Percentiles rank a stretch among this genome's conserved stretches.
phyloP scores from a whole-genome alignment of 305 asterid genomes.

The Fraxinus baroniana region DNA sequence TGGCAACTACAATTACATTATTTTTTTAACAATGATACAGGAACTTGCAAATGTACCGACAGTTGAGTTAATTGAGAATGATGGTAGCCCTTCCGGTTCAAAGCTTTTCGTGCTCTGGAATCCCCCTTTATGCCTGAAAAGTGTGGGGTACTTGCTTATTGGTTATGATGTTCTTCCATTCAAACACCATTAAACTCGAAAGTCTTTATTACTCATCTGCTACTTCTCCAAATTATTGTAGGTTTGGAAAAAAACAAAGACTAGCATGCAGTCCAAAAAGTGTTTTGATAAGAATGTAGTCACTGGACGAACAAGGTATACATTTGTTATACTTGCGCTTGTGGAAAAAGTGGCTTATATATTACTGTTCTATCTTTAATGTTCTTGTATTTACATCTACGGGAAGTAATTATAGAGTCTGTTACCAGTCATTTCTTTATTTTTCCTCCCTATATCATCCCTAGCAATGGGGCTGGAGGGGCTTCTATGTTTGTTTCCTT shows the following conservation, averaged over 20 bases:
- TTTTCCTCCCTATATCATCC: neutral
- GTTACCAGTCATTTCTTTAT: conserved; percentile 11
- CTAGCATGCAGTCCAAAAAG: conserved; percentile 35
- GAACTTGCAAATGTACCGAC: conserved; percentile 68
- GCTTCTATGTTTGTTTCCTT: neutral
- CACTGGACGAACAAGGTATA: conserved; percentile 78
- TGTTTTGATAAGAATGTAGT: conserved; percentile 47
- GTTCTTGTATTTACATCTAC: neutral
- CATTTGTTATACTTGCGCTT: conserved; percentile 15
- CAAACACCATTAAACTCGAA: conserved; percentile 2
- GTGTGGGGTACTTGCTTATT: conserved; percentile 48
- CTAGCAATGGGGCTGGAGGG: conserved; percentile 8
- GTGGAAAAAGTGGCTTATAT: conserved; percentile 10
- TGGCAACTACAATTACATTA: conserved; percentile 16
- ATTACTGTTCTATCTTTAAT: neutral
- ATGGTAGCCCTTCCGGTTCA: conserved; percentile 94
- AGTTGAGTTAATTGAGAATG: conserved; percentile 70
- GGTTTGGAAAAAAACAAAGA: conserved; percentile 55
- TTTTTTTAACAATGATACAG: conserved; percentile 36
- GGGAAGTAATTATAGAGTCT: neutral
- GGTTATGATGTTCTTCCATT: conserved; percentile 22
- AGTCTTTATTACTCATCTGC: conserved; percentile 18
- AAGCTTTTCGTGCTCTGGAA: conserved; percentile 91
- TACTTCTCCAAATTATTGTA: conserved; percentile 29
- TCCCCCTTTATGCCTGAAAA: conserved; percentile 76